Conservation (phyloP, 2,329 filamentous ascomycete genomes). For the Mycosphaerelloides madeirae region DNA sequence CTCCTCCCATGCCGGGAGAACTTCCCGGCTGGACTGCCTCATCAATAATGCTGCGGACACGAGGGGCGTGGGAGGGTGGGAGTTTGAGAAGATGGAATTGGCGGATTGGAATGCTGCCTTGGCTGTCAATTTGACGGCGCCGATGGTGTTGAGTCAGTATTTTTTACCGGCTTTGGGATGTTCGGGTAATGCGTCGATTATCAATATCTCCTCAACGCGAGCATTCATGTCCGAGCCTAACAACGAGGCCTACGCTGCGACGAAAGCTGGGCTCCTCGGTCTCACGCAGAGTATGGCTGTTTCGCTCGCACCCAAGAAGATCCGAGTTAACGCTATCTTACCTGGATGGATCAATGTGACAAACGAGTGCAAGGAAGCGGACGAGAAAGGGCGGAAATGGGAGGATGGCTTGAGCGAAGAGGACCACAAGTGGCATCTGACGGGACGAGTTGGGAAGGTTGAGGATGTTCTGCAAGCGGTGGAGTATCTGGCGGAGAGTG, state of each 20-base stretch:
- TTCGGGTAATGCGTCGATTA: constrained; percentile 25
- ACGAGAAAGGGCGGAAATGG: constrained; percentile 41
- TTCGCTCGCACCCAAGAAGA: constrained; percentile 39
- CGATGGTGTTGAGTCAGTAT: constrained; percentile 26
- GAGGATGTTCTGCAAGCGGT: constrained; percentile 43
- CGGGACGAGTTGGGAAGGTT: constrained; percentile 47
- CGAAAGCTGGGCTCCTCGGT: constrained; percentile 49
- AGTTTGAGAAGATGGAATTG: constrained; percentile 32
- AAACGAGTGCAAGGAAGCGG: constrained; percentile 39
- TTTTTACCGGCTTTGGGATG: constrained; percentile 27
- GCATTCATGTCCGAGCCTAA: constrained; percentile 47
- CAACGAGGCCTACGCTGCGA: constrained; percentile 48
- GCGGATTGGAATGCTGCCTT: constrained; percentile 38
- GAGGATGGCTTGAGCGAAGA: constrained; percentile 43
- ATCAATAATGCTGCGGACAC: constrained; percentile 43
- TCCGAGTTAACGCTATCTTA: constrained; percentile 48
- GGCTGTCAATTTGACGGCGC: constrained; percentile 38
- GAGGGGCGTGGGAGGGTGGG: constrained; percentile 30
- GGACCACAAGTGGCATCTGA: constrained; percentile 48
- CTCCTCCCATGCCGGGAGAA: too few relatives aligned
- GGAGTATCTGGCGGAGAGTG: constrained; percentile 38
- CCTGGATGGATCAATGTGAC: constrained; percentile 51
- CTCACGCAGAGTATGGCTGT: constrained; percentile 48
- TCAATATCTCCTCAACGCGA: constrained; percentile 50
- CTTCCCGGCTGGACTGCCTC: constrained; percentile 40